These are phyloP conservation scores for Chenopodium quinoa DNA, from an alignment of 148 eudicot genomes.

Conservation along the genomic window DNA sequence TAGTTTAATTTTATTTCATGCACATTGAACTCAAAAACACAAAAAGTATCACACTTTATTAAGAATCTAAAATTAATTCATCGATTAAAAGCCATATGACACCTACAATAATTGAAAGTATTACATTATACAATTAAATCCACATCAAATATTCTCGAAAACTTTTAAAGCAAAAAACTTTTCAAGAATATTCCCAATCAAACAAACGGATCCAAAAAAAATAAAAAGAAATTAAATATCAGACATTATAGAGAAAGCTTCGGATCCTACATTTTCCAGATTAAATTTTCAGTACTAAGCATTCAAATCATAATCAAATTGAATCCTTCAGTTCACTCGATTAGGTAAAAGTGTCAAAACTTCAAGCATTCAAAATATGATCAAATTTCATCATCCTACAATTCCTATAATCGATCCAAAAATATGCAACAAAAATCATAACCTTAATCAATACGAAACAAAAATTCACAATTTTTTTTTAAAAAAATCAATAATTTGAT, in stretches of 20 bases:
- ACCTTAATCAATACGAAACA: not conserved
- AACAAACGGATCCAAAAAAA: not conserved
- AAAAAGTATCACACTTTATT: not conserved
- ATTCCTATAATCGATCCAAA: not conserved
- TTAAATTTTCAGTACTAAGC: not conserved
- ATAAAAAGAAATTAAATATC: not conserved
- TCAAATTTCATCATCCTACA: not conserved
- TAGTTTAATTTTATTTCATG: not conserved
- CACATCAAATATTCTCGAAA: not conserved
- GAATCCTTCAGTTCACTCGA: not conserved
- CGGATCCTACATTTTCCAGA: slow-evolving; percentile 4
- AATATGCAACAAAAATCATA: not conserved
- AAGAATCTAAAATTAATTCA: no score
- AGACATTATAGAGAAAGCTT: not conserved
- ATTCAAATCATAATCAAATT: not conserved
- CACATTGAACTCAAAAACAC: not conserved
- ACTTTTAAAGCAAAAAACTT: no score
- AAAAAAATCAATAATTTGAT: no score
- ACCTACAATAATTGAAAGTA: not conserved
- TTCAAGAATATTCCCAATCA: no score
- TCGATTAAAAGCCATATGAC: no score
- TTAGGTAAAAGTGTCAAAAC: not conserved
- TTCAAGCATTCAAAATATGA: not conserved
- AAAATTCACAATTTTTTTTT: no score
- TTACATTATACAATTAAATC: not conserved